Percentiles rank a stretch among this genome's conserved stretches.
phyloP scores from a whole-genome alignment of 1,139 yeast species.

The Diutina neorugosa region DNA sequence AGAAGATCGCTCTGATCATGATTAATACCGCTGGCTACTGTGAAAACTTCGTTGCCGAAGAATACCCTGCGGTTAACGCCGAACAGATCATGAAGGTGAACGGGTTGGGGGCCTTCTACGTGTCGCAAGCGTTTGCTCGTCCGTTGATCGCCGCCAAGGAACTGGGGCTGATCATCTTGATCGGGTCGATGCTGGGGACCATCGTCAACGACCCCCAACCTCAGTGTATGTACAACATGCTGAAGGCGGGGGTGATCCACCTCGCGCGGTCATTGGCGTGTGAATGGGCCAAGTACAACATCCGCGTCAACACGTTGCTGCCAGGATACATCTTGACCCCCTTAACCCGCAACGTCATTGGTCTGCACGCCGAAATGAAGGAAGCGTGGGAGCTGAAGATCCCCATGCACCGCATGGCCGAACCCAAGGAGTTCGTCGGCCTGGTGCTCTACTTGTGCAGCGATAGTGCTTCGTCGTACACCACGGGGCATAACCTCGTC shows the following conservation, averaged over 20 bases:
- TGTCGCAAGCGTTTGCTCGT: slow-evolving; percentile 48
- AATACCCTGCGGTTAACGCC: slow-evolving; percentile 62
- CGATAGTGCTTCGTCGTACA: slow-evolving; percentile 55
- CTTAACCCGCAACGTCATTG: slow-evolving; percentile 33
- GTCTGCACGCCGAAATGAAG: slow-evolving; percentile 35
- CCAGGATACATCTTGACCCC: slow-evolving; percentile 41
- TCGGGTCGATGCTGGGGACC: slow-evolving; percentile 39
- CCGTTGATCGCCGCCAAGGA: slow-evolving; percentile 50
- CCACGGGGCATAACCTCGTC: slow-evolving; percentile 72
- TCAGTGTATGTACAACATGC: slow-evolving; percentile 39
- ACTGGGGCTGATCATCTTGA: slow-evolving; percentile 31
- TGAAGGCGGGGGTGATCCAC: slow-evolving; percentile 39
- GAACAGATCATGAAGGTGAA: slow-evolving; percentile 62
- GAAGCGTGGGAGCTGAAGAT: slow-evolving; percentile 36
- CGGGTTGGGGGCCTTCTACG: slow-evolving; percentile 65
- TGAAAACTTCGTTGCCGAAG: slow-evolving; percentile 43
- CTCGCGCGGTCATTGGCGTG: slow-evolving; percentile 37
- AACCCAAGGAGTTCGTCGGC: slow-evolving; percentile 39
- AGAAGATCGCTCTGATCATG: slow-evolving; percentile 49
- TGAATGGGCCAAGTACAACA: slow-evolving; percentile 41
- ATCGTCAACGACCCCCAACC: slow-evolving; percentile 42
- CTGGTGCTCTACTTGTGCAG: slow-evolving; percentile 36
- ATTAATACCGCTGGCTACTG: slow-evolving; percentile 72
- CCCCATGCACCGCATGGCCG: slow-evolving; percentile 41
- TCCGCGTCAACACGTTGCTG: slow-evolving; percentile 34